A percentile compares a stretch with the other conserved stretches of the same genome.
phyloP scores from a whole-genome alignment of 139 green algal species.

The Micromonas pusilla region DNA sequence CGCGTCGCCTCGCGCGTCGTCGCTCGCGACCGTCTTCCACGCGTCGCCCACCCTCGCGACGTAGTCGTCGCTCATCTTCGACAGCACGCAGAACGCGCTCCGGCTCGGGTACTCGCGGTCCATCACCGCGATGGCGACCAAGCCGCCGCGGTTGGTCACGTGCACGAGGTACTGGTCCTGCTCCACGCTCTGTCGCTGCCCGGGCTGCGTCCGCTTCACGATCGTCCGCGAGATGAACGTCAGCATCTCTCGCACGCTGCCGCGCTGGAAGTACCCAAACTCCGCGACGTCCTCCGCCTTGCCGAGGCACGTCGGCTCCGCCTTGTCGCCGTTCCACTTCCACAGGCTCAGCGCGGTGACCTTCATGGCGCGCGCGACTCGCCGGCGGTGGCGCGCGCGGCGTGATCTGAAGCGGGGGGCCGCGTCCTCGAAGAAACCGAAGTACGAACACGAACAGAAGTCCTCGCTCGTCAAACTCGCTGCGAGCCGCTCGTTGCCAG shows the following conservation, averaged over 20 bases:
- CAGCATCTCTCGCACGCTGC: constrained; percentile 84
- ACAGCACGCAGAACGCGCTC: constrained; percentile 89
- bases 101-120: constrained; percentile 86
- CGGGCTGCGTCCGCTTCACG: constrained; percentile 71
- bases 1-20: constrained; percentile 43
- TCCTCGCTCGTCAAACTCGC: too few relatives aligned
- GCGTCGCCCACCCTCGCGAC: constrained; percentile 36
- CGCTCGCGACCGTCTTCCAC: constrained; percentile 59
- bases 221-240: constrained; percentile 88
- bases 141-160: constrained; percentile 75
- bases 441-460: too few relatives aligned
- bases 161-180: constrained; percentile 93
- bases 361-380: constrained; percentile 35
- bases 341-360: constrained; percentile 59
- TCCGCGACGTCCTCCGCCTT: constrained; percentile 70
- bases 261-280: constrained; percentile 92
- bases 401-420: too few relatives aligned
- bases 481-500: too few relatives aligned
- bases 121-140: constrained; percentile 82
- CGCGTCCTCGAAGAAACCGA: too few relatives aligned
- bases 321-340: constrained; percentile 59
- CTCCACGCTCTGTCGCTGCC: constrained; percentile 70
- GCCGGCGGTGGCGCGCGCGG: background rate
- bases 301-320: constrained; percentile 65
- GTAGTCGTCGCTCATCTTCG: constrained; percentile 56